A percentile compares a stretch with the other conserved stretches of the same genome.
Evolutionary conservation across 352 stramenopile species (phyloP).

Genomic region (Globisporangium solare): DNA sequence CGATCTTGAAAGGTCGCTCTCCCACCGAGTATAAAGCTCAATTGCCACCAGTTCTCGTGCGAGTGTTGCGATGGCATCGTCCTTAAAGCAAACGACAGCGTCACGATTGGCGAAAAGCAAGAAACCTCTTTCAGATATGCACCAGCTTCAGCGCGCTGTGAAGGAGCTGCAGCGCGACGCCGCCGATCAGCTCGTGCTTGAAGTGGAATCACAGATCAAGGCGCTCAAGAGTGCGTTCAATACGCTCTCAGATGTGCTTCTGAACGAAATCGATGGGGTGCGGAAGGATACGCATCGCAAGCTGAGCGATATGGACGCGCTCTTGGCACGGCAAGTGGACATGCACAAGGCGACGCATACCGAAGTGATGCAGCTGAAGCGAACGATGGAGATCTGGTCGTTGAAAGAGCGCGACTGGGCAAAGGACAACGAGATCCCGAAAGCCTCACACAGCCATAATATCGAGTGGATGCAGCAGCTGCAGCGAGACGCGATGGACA

Average conservation of each 20-base stretch:
- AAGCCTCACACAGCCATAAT: slow-evolving; percentile 76
- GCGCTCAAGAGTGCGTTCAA: slow-evolving; percentile 72
- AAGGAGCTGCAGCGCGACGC: slow-evolving; percentile 74
- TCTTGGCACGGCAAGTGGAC: slow-evolving; percentile 50
- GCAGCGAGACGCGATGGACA: slow-evolving; percentile 74
- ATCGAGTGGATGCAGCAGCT: slow-evolving; percentile 86
- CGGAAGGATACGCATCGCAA: slow-evolving; percentile 64
- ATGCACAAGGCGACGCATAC: slow-evolving; percentile 55
- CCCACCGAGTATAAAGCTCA: background rate
- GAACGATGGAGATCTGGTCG: slow-evolving; percentile 73
- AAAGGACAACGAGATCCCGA: slow-evolving; percentile 85
- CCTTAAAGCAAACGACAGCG: slow-evolving; percentile 48
- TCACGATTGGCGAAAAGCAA: slow-evolving; percentile 69
- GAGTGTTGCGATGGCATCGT: slow-evolving; percentile 39
- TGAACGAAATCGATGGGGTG: slow-evolving; percentile 66
- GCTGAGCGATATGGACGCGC: slow-evolving; percentile 51
- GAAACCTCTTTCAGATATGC: slow-evolving; percentile 77
- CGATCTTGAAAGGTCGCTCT: slow-evolving; percentile 7
- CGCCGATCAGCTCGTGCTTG: slow-evolving; percentile 64
- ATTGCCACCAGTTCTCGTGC: background rate
- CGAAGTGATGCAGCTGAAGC: slow-evolving; percentile 72
- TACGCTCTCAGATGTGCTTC: slow-evolving; percentile 74
- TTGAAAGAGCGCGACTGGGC: slow-evolving; percentile 82
- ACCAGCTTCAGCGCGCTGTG: slow-evolving; percentile 73
- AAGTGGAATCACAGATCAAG: slow-evolving; percentile 76